A percentile compares a stretch with the other conserved stretches of the same genome.
phyloP scores from a whole-genome alignment of 345 rosid genomes.

The Zanthoxylum bungeanum region DNA sequence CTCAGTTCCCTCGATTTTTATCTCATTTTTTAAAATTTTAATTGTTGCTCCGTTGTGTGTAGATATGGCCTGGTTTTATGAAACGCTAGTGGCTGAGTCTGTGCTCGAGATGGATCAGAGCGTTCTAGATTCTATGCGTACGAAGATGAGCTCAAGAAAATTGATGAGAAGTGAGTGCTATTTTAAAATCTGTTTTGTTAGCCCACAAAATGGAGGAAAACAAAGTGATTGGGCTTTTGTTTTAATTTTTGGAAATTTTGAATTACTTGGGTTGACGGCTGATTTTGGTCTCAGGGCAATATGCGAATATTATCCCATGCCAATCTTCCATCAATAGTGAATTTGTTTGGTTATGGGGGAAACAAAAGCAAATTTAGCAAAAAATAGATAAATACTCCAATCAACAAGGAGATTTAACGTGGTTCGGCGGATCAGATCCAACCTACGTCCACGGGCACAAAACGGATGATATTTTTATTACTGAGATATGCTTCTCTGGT shows the following conservation, averaged over 20 bases:
- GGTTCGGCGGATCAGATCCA: too few relatives aligned
- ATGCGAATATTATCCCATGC: too few relatives aligned
- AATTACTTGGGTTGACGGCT: not conserved
- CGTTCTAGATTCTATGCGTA: slow-evolving; percentile 61
- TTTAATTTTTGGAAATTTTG: too few relatives aligned
- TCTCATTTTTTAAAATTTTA: not conserved
- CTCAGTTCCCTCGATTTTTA: not conserved
- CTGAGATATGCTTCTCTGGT: too few relatives aligned
- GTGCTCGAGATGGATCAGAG: slow-evolving; percentile 70
- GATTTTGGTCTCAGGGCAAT: too few relatives aligned
- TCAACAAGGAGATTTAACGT: too few relatives aligned
- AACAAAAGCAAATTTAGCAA: too few relatives aligned
- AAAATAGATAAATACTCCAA: too few relatives aligned
- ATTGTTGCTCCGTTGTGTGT: slow-evolving; percentile 2
- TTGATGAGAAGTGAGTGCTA: slow-evolving; percentile 83
- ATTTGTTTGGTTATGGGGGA: too few relatives aligned
- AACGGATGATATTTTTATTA: too few relatives aligned
- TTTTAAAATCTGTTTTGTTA: not conserved
- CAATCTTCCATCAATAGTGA: too few relatives aligned
- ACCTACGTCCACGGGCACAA: too few relatives aligned
- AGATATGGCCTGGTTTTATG: slow-evolving; percentile 90
- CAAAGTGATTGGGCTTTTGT: not conserved
- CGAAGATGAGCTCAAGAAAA: slow-evolving; percentile 75
- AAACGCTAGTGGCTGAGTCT: slow-evolving; percentile 67
- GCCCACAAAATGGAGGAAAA: not conserved